These are phyloP conservation scores for Fusarium musae DNA, from an alignment of 2,329 filamentous ascomycete genomes.

Conservation along the genomic window DNA sequence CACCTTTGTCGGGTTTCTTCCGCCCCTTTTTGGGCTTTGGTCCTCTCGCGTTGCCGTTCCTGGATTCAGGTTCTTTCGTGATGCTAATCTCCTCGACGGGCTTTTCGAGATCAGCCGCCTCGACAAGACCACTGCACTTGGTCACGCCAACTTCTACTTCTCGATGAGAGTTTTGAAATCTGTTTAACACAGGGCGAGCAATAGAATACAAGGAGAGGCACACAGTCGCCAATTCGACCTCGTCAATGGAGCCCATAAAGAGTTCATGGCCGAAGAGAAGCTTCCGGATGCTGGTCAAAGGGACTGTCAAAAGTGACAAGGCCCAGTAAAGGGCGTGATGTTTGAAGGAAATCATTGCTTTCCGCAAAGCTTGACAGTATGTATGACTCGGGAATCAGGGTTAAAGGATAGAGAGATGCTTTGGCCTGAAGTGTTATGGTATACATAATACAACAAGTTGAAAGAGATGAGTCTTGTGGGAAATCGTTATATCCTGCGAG, in stretches of 20 bases:
- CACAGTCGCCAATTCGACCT: not conserved
- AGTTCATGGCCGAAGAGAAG: not conserved
- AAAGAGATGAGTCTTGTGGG: not conserved
- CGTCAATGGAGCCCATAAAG: not conserved
- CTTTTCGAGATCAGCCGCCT: not conserved
- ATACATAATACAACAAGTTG: not conserved
- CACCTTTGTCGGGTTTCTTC: not conserved
- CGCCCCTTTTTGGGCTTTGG: not conserved
- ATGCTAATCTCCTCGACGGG: not conserved
- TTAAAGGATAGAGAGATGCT: not conserved
- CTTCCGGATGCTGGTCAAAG: not conserved
- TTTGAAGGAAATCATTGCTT: conserved; percentile 30
- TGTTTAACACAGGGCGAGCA: not conserved
- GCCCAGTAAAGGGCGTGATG: conserved; percentile 34
- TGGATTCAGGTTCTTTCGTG: not conserved
- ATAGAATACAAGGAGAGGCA: conserved; percentile 19
- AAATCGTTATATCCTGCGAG: not conserved
- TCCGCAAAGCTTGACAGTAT: not conserved
- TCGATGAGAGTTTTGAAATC: not conserved
- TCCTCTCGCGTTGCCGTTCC: not conserved
- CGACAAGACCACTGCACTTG: not conserved
- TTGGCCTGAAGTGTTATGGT: not conserved
- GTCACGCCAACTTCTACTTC: not conserved
- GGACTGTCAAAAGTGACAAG: conserved; percentile 24
- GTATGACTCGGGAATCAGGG: not conserved